These are phyloP conservation scores for Kwoniella dendrophila DNA, from an alignment of 768 basidiomycete genomes.

Conservation along the genomic window DNA sequence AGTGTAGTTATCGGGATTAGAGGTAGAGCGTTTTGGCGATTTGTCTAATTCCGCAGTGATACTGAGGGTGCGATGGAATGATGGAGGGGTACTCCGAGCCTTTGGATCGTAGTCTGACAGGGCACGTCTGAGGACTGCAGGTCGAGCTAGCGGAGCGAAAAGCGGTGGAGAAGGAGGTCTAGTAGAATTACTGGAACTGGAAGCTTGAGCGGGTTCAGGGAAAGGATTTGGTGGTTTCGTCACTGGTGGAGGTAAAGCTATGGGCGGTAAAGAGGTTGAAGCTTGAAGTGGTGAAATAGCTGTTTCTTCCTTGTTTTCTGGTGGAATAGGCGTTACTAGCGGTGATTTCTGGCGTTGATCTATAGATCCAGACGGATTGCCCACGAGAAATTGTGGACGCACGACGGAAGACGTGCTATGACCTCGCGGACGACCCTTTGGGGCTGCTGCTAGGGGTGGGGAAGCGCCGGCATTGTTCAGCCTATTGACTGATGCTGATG, in stretches of 20 bases:
- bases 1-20: conserved; percentile 22
- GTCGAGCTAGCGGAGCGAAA: conserved; percentile 38
- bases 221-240: conserved; percentile 9
- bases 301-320: background rate
- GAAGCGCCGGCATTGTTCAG: conserved; percentile 18
- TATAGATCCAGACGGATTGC: background rate
- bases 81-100: conserved; percentile 11
- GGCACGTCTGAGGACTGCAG: conserved; percentile 33
- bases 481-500: conserved; percentile 17
- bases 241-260: conserved; percentile 26
- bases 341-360: background rate
- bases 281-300: conserved; percentile 4
- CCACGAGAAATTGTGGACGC: background rate
- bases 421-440: conserved; percentile 28
- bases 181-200: background rate
- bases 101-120: conserved; percentile 43
- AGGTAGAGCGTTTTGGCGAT: conserved; percentile 28
- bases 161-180: conserved; percentile 25
- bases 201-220: background rate
- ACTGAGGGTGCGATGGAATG: conserved; percentile 31
- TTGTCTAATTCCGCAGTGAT: conserved; percentile 27
- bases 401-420: conserved; percentile 19
- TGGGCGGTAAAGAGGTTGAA: conserved; percentile 24
- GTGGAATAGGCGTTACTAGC: background rate
- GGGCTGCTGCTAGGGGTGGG: conserved; percentile 16